A percentile compares a stretch with the other conserved stretches of the same genome.
phyloP scores from a whole-genome alignment of 2,329 filamentous ascomycete species.

The Aspergillus pseudoglaucus region DNA sequence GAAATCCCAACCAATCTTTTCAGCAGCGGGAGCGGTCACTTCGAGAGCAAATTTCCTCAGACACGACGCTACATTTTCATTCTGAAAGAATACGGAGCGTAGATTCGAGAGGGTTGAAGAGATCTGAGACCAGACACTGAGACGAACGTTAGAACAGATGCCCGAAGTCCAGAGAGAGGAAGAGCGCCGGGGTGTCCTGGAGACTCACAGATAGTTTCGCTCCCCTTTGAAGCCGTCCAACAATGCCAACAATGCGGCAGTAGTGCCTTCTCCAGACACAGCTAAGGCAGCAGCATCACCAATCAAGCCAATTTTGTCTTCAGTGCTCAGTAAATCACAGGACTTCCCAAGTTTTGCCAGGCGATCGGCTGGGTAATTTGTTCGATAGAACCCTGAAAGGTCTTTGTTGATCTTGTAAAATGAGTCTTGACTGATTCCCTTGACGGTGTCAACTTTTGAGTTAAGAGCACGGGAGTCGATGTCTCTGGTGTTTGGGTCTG shows the following conservation, averaged over 20 bases:
- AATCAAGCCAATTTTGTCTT: slow-evolving; percentile 89
- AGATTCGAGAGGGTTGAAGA: slow-evolving; percentile 68
- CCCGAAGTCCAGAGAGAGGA: not conserved
- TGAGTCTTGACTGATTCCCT: slow-evolving; percentile 57
- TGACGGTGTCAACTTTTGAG: slow-evolving; percentile 68
- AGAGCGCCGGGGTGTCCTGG: not conserved
- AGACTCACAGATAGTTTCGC: slow-evolving; percentile 63
- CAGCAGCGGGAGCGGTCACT: slow-evolving; percentile 67
- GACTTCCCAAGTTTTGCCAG: slow-evolving; percentile 73
- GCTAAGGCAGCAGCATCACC: slow-evolving; percentile 86
- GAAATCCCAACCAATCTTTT: slow-evolving; percentile 81
- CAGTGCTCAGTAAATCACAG: slow-evolving; percentile 66
- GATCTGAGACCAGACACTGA: slow-evolving; percentile 75
- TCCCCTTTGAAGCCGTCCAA: slow-evolving; percentile 78
- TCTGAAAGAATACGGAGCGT: slow-evolving; percentile 77
- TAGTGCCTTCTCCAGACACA: slow-evolving; percentile 76
- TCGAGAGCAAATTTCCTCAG: slow-evolving; percentile 73
- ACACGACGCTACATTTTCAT: slow-evolving; percentile 63
- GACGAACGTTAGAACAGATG: not conserved
- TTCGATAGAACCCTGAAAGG: slow-evolving; percentile 83
- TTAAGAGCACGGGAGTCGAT: slow-evolving; percentile 63
- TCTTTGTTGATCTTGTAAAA: slow-evolving; percentile 95
- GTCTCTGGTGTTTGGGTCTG: slow-evolving; percentile 59
- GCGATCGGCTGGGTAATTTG: slow-evolving; percentile 82
- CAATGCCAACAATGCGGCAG: slow-evolving; percentile 73